Conservation (phyloP, 805 yeast species). For the Kuraishia piskuri region DNA sequence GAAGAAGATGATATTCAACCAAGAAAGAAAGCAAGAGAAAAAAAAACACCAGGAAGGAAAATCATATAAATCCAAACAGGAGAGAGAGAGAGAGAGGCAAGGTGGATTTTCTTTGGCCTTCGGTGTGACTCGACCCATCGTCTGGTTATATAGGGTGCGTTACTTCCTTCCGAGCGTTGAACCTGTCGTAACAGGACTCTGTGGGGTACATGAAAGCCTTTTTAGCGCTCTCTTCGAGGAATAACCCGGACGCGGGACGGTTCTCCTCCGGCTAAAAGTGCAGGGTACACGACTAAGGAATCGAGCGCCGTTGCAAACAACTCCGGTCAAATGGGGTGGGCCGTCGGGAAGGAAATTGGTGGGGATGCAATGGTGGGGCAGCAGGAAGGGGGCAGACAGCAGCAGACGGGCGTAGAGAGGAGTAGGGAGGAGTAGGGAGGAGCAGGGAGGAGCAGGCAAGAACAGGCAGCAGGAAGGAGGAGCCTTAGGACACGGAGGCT, state of each 20-base stretch:
- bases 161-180: background rate
- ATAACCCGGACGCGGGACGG: background rate
- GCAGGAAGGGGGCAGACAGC: no score
- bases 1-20: no score
- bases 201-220: background rate
- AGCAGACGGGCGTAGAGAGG: no score
- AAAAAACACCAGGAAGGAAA: background rate
- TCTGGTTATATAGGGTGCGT: background rate
- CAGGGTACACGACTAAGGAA: background rate
- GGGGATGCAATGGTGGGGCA: no score
- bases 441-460: no score
- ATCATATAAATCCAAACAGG: no score
- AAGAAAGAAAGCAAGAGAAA: background rate
- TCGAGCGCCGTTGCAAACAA: no score
- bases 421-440: no score
- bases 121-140: background rate
- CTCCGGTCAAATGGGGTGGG: background rate
- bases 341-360: background rate
- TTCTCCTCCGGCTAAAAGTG: background rate
- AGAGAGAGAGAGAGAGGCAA: no score
- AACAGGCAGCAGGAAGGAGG: background rate
- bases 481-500: background rate
- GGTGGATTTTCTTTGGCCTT: background rate
- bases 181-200: background rate
- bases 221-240: background rate